Evolutionary conservation across 768 basidiomycete species (phyloP), one percentile per base, ranked within the genome.

Genomic region (Suillus luteus): DNA sequence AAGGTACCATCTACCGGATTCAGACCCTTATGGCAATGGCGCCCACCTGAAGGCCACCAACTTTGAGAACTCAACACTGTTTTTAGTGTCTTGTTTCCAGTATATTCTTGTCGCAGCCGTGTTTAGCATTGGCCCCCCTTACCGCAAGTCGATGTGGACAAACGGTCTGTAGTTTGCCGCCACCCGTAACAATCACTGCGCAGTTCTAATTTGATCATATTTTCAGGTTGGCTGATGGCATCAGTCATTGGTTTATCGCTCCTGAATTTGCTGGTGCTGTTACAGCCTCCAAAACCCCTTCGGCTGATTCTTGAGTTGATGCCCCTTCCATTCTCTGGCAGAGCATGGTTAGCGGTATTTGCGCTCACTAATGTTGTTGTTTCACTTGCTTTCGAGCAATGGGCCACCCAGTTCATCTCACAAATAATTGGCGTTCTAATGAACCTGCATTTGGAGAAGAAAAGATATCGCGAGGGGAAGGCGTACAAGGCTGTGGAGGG

Each of bases 121-220:
- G 0, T 99, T 99, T 79, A 96, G 93, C 73, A 97, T 99, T 68
- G 97, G 97, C 0, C 96, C 96, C 3, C 97, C 97, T 5, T 99
- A 96, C 76, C 86, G 97, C 58, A 91, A 93, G 76, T 85, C 95
- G 31, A 92, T 99, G 84, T 95, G 91, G 86, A 93, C 95, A 17
- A 99, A 99, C 72, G 86, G 96, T 96, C 72, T 62, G 87, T 72
- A 51, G 60, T 66, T 61, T 17, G 43, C 15, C 41, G 44, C 58
- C 2, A 31, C 31, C 31, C 4, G 31, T 27, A 37, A 38, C 17
- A 41, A 44, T 58, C 43, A 62, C 60, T 46, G 15, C 24, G 46
- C 44, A 8, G 27, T 54, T 59, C 49, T 46, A 2, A 55, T 58
- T 43, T 27, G 46, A 55, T 33, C 27, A 27, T 41, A 55, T 38